Conservation (phyloP, 371 early-diverging fungal genomes). For the Apophysomyces sp. region DNA sequence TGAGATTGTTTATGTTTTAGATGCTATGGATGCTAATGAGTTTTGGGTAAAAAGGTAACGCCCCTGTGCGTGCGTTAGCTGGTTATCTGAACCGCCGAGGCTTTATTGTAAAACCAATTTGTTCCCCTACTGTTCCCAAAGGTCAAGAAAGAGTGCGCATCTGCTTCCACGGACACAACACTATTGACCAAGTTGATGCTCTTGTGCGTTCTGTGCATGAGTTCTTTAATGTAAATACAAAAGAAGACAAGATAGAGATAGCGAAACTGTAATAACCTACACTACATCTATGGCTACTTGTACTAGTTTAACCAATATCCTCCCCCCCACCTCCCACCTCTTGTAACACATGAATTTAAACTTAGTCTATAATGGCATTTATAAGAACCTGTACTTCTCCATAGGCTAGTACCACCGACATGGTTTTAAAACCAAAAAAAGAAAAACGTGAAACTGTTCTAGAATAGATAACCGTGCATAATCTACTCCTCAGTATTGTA, state of each 20-base stretch:
- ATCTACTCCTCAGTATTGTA: no score
- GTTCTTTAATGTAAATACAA: slow-evolving; percentile 28
- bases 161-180: slow-evolving; percentile 79
- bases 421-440: no score
- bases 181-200: slow-evolving; percentile 52
- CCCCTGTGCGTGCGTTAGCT: slow-evolving; percentile 59
- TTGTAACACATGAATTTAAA: no score
- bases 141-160: slow-evolving; percentile 81
- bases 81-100: slow-evolving; percentile 55
- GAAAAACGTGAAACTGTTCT: no score
- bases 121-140: slow-evolving; percentile 79
- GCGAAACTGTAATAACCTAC: background rate
- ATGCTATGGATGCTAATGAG: background rate
- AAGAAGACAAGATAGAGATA: background rate
- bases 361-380: no score
- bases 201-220: slow-evolving; percentile 52
- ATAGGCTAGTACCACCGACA: no score
- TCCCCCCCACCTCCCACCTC: no score
- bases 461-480: no score
- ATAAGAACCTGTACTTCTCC: no score
- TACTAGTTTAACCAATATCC: no score
- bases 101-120: slow-evolving; percentile 76
- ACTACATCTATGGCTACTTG: no score
- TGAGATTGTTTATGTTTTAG: slow-evolving; percentile 11
- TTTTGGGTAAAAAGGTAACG: slow-evolving; percentile 47